Base-by-base conservation (phyloP, 306 rosid genomes). In the Quercus robur region DNA sequence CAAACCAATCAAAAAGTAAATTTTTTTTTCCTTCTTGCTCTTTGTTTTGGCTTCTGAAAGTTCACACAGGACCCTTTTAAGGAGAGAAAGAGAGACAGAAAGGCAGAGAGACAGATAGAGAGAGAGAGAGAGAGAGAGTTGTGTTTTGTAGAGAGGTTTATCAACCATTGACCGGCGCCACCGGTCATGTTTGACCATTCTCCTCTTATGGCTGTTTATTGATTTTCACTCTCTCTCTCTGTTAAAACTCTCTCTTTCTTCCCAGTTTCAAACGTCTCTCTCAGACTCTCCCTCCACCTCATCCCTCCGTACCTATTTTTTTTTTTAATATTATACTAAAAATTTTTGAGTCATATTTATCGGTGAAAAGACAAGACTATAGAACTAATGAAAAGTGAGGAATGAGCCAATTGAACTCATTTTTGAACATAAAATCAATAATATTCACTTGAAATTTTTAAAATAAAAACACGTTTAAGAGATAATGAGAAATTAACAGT, bases 161-260 rank as follows among this genome's bases (percentile, higher is more conserved):
- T 87, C 88, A 78, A 91, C 83, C 87, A 88, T 89, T 86, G 91
- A 93, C 94, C 85, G 91, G 88, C 62, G 87, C 91, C 87, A 86
- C 92, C 94, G 90, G 91, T 88, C 77, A 85, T 70, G 83, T 91
- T 87, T 90, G 97, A 93, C 97, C 89, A 70, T 86, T 83, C 84
- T 81, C 85, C 20, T 71, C 15, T 49, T 41, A 41, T 41, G 46
- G 54, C 54, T 10, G 54, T 49, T 11, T 49, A 10, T 49, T 10
- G 5, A 10, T 49, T 49, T 49, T 49, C 31, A 14, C 25, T 38
- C 25, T 79, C 46, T 67, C 25, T 54, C 44, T 79, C 46, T 67
- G 87, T 81, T 49, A 78, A 76, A 85, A 67, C 81, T 84, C 80
- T 57, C 14, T 61, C 78, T 70, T 87, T 74, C 85, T 84, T 72